Percentiles rank a stretch among this genome's conserved stretches.
Conservation (phyloP, 176 grass and related monocot genomes). For the Musa schizocarpa region DNA sequence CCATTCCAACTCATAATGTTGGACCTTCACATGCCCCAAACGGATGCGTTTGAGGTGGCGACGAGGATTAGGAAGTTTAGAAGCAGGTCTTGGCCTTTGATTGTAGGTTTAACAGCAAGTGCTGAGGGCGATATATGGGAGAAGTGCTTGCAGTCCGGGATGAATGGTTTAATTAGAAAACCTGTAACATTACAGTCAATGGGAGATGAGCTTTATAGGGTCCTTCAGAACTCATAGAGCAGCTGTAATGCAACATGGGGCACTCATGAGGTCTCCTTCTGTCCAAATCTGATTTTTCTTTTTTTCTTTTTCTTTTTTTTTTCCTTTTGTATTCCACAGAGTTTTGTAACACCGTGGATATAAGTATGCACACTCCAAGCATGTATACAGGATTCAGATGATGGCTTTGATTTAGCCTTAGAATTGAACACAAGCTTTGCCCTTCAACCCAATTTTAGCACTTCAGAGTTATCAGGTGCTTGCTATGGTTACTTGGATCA, state of each 20-base stretch:
- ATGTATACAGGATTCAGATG: not conserved
- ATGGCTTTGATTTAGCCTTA: not conserved
- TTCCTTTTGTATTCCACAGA: not conserved
- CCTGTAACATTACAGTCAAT: constrained; percentile 46
- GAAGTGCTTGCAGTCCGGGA: constrained; percentile 20
- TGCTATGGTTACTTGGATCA: not conserved
- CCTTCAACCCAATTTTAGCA: not conserved
- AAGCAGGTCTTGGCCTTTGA: constrained; percentile 6
- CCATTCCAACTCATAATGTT: constrained; percentile 10
- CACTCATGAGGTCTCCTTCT: not conserved
- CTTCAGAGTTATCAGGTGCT: not conserved
- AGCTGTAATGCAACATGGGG: not conserved
- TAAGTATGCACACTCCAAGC: not conserved
- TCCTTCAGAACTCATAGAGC: constrained; percentile 68
- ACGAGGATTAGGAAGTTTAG: constrained; percentile 6
- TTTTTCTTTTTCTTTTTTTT: not conserved
- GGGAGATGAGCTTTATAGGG: constrained; percentile 86
- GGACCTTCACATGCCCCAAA: constrained; percentile 15
- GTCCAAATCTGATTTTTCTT: constrained; percentile 3
- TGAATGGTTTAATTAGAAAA: constrained; percentile 20
- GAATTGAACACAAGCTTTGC: not conserved
- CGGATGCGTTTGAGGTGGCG: constrained; percentile 11
- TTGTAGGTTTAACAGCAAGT: constrained; percentile 17
- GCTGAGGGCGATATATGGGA: constrained; percentile 16
- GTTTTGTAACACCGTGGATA: not conserved